A percentile compares a stretch with the other conserved stretches of the same genome.
Evolutionary conservation across 73 alveolate species (phyloP).

Genomic region (Blepharisma japonicum): DNA sequence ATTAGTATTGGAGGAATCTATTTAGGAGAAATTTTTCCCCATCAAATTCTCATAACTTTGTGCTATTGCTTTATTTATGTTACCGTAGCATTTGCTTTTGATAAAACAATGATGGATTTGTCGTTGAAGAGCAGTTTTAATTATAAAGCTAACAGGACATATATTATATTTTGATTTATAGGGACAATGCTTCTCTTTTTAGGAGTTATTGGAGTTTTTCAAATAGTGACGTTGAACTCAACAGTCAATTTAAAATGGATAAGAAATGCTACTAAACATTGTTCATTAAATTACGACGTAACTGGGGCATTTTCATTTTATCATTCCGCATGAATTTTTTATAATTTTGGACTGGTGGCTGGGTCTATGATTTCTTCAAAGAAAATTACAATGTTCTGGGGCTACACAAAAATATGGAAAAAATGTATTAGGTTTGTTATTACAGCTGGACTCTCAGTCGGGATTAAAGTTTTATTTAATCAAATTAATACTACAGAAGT

Average conservation of each 20-base stretch:
- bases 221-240: background rate
- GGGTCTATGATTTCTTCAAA: background rate
- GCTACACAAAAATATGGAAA: background rate
- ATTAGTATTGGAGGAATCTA: background rate
- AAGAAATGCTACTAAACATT: conserved; percentile 6
- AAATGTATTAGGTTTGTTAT: background rate
- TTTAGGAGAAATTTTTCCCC: conserved; percentile 11
- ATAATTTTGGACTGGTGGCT: background rate
- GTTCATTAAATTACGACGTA: background rate
- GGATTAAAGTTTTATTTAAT: background rate
- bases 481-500: too few species aligned
- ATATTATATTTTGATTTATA: background rate
- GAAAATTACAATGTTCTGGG: conserved; percentile 12
- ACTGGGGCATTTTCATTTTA: conserved; percentile 10
- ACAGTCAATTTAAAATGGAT: background rate
- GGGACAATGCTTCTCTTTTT: background rate
- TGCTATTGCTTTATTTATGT: background rate
- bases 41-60: background rate
- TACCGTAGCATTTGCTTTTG: background rate
- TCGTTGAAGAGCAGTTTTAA: background rate
- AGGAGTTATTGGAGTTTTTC: background rate
- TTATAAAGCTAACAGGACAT: background rate
- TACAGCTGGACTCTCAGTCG: background rate
- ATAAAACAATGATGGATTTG: background rate
- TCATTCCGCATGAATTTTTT: conserved; percentile 12